These are phyloP conservation scores for Populus hybrid DNA, from an alignment of 441 rosid species.

Conservation along the genomic window DNA sequence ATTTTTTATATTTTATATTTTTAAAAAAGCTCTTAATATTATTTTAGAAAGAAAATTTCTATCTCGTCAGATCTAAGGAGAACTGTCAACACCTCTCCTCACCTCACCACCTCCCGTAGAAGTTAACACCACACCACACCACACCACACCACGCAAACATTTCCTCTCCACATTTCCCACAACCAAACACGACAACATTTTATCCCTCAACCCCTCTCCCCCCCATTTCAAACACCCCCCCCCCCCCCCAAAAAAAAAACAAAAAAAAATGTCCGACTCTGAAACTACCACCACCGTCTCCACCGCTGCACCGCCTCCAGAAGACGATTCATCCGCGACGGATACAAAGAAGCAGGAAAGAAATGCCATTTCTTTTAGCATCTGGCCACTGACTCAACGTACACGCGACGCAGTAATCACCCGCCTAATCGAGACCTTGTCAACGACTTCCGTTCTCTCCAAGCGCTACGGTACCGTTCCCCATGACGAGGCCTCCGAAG, in stretches of 20 bases:
- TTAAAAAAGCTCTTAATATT: too few relatives aligned
- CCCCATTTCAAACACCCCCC: background rate
- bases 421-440: slow-evolving; percentile 72
- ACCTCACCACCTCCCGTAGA: background rate
- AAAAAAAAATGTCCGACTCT: slow-evolving; percentile 30
- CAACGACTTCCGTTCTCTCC: slow-evolving; percentile 73
- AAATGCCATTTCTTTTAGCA: slow-evolving; percentile 46
- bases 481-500: slow-evolving; percentile 51
- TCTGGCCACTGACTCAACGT: slow-evolving; percentile 91
- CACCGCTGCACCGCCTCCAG: slow-evolving; percentile 1
- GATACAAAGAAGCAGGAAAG: slow-evolving; percentile 23
- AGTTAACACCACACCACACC: background rate
- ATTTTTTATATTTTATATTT: too few relatives aligned
- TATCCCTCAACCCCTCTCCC: background rate
- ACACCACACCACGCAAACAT: background rate
- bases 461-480: slow-evolving; percentile 74
- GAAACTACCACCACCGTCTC: slow-evolving; percentile 16
- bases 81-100: background rate
- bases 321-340: slow-evolving; percentile 10
- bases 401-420: slow-evolving; percentile 81
- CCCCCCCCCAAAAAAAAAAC: too few relatives aligned
- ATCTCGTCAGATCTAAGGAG: background rate
- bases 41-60: too few relatives aligned
- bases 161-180: background rate
- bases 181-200: background rate